phyloP scores from a whole-genome alignment of 164 flowering plant species.

The Platanus orientalis region DNA sequence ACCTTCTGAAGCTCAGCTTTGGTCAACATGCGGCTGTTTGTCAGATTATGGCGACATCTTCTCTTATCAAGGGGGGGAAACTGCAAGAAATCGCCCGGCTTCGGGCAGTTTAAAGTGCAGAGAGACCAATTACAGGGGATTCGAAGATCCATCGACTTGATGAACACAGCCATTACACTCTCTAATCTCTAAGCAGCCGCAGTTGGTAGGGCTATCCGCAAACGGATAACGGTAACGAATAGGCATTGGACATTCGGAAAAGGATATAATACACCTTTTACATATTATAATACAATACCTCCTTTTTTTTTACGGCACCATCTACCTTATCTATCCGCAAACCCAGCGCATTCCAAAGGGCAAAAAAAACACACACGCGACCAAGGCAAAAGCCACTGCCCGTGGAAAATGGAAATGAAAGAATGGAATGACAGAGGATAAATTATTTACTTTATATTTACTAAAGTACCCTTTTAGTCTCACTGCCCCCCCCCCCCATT shows the following conservation, averaged over 20 bases:
- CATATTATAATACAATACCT: too few relatives aligned
- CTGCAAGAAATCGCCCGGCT: neutral
- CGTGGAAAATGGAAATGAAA: too few relatives aligned
- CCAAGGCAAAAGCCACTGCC: too few relatives aligned
- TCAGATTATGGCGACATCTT: constrained; percentile 17
- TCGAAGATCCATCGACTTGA: constrained; percentile 16
- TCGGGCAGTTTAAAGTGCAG: constrained; percentile 1
- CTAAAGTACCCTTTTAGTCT: too few relatives aligned
- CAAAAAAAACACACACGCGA: too few relatives aligned
- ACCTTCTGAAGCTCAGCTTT: constrained; percentile 42
- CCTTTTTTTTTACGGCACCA: too few relatives aligned
- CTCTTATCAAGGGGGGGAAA: neutral
- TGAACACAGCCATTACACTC: neutral
- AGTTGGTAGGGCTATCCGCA: neutral
- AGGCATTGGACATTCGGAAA: neutral
- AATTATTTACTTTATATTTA: too few relatives aligned
- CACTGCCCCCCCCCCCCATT: too few relatives aligned
- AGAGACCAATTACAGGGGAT: constrained; percentile 9
- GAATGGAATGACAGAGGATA: too few relatives aligned
- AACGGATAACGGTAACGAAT: neutral
- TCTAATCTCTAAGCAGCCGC: neutral
- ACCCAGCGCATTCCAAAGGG: too few relatives aligned
- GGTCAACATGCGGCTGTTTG: neutral
- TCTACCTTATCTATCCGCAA: too few relatives aligned
- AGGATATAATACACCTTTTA: too few relatives aligned